Percentiles rank a stretch among this genome's conserved stretches.
These are phyloP conservation scores for Aspergillus sp. DNA, from an alignment of 2,329 filamentous ascomycete genomes.

Conservation along the genomic window DNA sequence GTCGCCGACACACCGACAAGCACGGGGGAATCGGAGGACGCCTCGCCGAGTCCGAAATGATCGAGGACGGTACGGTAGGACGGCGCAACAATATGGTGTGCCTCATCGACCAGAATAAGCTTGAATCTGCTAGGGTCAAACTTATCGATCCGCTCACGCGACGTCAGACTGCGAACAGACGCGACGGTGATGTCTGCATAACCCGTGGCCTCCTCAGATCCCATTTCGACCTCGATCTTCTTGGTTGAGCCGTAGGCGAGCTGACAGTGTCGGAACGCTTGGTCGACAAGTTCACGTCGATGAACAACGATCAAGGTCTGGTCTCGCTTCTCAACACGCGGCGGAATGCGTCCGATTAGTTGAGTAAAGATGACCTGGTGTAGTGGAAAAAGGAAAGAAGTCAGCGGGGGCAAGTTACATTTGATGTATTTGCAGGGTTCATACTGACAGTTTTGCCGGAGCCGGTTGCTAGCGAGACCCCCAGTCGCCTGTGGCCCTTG, in stretches of 20 bases:
- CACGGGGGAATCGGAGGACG: slow-evolving; percentile 55
- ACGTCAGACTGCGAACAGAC: slow-evolving; percentile 81
- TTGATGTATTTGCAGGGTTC: not conserved
- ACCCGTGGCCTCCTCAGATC: slow-evolving; percentile 71
- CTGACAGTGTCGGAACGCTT: slow-evolving; percentile 82
- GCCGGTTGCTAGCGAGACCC: slow-evolving; percentile 83
- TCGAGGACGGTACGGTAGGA: slow-evolving; percentile 72
- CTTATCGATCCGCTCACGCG: slow-evolving; percentile 73
- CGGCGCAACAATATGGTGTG: slow-evolving; percentile 88
- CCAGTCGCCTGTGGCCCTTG: slow-evolving; percentile 73
- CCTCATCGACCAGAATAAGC: slow-evolving; percentile 90
- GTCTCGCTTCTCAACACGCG: slow-evolving; percentile 57
- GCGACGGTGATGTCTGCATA: slow-evolving; percentile 89
- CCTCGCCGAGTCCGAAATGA: slow-evolving; percentile 71
- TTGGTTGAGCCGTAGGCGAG: slow-evolving; percentile 72
- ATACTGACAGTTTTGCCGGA: slow-evolving; percentile 76
- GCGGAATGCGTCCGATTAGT: slow-evolving; percentile 73
- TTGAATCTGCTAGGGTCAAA: slow-evolving; percentile 82
- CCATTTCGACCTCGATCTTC: slow-evolving; percentile 90
- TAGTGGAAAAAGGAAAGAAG: not conserved
- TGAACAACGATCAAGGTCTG: slow-evolving; percentile 92
- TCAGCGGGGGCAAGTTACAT: not conserved
- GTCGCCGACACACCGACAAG: slow-evolving; percentile 89
- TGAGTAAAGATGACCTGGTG: slow-evolving; percentile 89
- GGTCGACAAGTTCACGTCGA: slow-evolving; percentile 88